Evolutionary conservation across 129 eudicot species (phyloP), one percentile per base, ranked within the genome.

Genomic region (Oenanthe sinensis): DNA sequence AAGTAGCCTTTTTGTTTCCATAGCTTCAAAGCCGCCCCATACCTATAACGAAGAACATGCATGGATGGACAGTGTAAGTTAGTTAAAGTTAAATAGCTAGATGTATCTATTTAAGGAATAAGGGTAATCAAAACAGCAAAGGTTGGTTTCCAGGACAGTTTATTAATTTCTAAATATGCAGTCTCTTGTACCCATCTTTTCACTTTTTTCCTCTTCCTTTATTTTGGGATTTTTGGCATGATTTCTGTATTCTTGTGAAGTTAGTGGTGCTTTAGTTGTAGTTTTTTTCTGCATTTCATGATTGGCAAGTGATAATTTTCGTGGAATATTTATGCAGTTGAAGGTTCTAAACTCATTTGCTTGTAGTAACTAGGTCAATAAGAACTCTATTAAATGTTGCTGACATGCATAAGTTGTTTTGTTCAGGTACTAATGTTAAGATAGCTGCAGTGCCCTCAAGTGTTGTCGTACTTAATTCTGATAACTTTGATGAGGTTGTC

Each of bases 351-450:
- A 10, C 15, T 40, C 1, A 26, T 71, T 19, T 71, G 36, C 33
- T 43, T 40, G 30, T 8, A 37, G 45, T 24, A 71, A 60, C 48
- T 16, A 42, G 14, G 49, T 19, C 17, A 10, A n/a, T 33, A 7
- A 22, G 9, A 40, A 73, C 55, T 44, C 54, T 39, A 37, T 44
- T 7, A 44, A 73, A 73, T 30, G 37, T 44, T 73, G 15, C 68
- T 73, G 37, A 71, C 45, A 40, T 74, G 22, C 68, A 44, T 65
- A 45, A 60, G 49, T 49, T n/a, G 76, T 54, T 85, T 77, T n/a
- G 13, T 85, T 75, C 90, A 96, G 99, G 99, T 73, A 96, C 99
- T 71, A 92, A 86, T 87, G 96, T 89, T 24, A 96, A 96, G 88
- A 85, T 92, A 62, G 97, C 97, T 78, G 39, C 97, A 79, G 80